Conservation (phyloP, 2,329 filamentous ascomycete genomes). For the Calonectria henricotiae region DNA sequence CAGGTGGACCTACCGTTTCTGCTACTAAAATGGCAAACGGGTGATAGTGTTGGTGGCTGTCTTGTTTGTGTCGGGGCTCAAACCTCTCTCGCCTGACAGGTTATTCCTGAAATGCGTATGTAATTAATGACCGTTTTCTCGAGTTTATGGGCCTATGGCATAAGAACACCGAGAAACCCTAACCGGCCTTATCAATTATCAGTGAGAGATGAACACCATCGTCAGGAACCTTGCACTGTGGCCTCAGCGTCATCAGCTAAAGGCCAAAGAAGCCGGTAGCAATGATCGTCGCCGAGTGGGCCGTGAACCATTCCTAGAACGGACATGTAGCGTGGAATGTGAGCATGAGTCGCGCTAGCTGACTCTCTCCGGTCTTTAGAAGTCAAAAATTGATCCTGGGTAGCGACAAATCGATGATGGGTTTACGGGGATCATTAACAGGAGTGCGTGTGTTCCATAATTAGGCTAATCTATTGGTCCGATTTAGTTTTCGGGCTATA, state of each 20-base stretch:
- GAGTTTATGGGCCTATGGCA: not conserved
- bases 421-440: not conserved
- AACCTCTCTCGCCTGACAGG: conserved; percentile 1
- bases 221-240: conserved; percentile 13
- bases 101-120: not conserved
- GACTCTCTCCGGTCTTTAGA: not conserved
- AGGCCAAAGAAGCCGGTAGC: not conserved
- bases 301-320: conserved; percentile 26
- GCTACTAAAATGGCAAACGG: not conserved
- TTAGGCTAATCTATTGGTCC: not conserved
- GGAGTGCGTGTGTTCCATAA: not conserved
- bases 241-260: conserved; percentile 14
- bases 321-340: conserved; percentile 41
- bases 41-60: not conserved
- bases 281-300: conserved; percentile 28
- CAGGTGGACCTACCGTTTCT: conserved; percentile 3
- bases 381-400: not conserved
- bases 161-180: not conserved
- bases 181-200: not conserved
- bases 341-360: conserved; percentile 20
- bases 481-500: not conserved
- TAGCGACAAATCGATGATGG: not conserved
- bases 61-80: not conserved
- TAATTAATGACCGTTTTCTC: not conserved
- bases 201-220: not conserved